Base-by-base conservation (phyloP, 2,329 filamentous ascomycete genomes). In the Fusarium sp. region DNA sequence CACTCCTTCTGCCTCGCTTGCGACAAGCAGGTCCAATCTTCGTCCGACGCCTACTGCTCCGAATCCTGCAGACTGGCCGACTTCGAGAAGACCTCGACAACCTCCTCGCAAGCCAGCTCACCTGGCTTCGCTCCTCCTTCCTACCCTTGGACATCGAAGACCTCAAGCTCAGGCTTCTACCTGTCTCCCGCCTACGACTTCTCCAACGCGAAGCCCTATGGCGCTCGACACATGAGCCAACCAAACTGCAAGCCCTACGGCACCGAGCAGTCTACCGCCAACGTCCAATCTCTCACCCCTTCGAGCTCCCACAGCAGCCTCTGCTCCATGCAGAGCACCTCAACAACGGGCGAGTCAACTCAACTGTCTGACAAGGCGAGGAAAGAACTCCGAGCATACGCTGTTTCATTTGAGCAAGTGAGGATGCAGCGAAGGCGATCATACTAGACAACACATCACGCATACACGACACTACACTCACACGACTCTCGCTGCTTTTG, bases 1-100 rank as follows among this genome's bases (percentile, higher is more conserved):
- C 94, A 93, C 83, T 93, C 97, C 84, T 98, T 94, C 89, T 98
- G 95, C 88, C 91, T 98, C 78, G 92, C 93, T 86, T 98, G 95
- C 87, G 95, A 98, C 86, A 93, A 93, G 85, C 83, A 85, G 78
- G 83, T 84, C 59, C 94, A 97, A 85, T 95, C 93, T 70, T 90
- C 93, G 74, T 91, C 91, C 66, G 92, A 92, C 71, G 91, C 93
- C 75, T 98, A 97, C 88, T 98, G 95, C 89, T 97, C 94, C 56
- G 95, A 98, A 85, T 90, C 93, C 34, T 98, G 95, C 89, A 91
- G 94, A 75, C 88, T 98, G 52, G 93, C 94, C 76, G 95, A 98
- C 84, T 91, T 96, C 78, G 95, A 98, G 84, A 92, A 91, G 83
- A 91, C 89, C 40, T 88, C 87, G 18, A 84, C 87, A 61, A 85